phyloP scores from a whole-genome alignment of 176 grass and related monocot genomes.

The Dactylis glomerata region DNA sequence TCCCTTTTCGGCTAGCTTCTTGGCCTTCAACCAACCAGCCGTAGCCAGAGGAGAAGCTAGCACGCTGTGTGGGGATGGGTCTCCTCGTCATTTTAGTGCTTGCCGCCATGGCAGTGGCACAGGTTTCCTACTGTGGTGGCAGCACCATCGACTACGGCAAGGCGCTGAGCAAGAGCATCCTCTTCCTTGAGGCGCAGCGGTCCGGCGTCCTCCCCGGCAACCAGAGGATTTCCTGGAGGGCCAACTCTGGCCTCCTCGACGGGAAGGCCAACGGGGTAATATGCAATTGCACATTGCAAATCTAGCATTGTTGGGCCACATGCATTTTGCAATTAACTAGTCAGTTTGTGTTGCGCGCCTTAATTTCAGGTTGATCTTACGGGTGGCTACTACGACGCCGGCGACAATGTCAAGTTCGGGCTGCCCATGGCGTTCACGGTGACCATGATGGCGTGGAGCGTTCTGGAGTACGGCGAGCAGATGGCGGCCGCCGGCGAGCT shows the following conservation, averaged over 20 bases:
- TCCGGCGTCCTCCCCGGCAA: conserved; percentile 64
- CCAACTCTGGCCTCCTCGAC: conserved; percentile 72
- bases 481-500: conserved; percentile 75
- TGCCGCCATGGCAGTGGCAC: conserved; percentile 24
- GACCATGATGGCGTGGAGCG: conserved; percentile 97
- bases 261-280: conserved; percentile 81
- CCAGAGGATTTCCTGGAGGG: conserved; percentile 73
- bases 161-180: conserved; percentile 89
- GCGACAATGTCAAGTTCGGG: conserved; percentile 97
- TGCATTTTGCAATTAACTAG: neutral
- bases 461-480: conserved; percentile 78
- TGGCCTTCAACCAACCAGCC: neutral
- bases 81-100: conserved; percentile 24
- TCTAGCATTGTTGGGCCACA: neutral
- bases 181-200: conserved; percentile 92
- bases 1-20: neutral
- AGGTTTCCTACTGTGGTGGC: conserved; percentile 18
- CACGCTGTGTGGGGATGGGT: neutral
- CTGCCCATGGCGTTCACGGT: conserved; percentile 97
- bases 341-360: neutral
- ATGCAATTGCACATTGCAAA: neutral
- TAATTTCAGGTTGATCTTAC: conserved; percentile 74
- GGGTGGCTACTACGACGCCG: conserved; percentile 92
- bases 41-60: neutral
- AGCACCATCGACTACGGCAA: conserved; percentile 59